A percentile compares a stretch with the other conserved stretches of the same genome.
phyloP scores from a whole-genome alignment of 1,284 basidiomycete genomes.

The Microbotryum intermedium region DNA sequence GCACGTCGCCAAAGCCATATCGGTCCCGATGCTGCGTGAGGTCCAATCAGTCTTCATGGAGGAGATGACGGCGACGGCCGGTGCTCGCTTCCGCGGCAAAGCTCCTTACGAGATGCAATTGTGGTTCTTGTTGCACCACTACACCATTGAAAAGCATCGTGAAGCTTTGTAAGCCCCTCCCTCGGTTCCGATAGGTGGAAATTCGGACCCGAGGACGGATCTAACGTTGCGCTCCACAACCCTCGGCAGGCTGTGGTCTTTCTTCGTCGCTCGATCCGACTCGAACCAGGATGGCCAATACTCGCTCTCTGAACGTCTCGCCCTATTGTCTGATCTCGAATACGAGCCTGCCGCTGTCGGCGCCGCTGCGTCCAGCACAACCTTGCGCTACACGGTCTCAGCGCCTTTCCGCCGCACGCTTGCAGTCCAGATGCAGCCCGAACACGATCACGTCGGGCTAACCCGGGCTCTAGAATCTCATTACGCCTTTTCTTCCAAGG shows the following conservation, averaged over 20 bases:
- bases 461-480: not conserved
- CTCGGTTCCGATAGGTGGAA: too few relatives aligned
- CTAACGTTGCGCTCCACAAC: too few relatives aligned
- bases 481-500: constrained; percentile 10
- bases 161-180: constrained; percentile 12
- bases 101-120: constrained; percentile 7
- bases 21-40: constrained; percentile 18
- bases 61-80: constrained; percentile 18
- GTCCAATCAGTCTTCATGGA: constrained; percentile 13
- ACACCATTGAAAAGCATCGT: constrained; percentile 25
- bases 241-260: constrained; percentile 15
- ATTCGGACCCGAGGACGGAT: too few relatives aligned
- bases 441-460: not conserved
- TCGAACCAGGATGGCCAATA: constrained; percentile 6
- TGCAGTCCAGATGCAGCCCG: not conserved
- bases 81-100: constrained; percentile 12
- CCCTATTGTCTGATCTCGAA: constrained; percentile 2
- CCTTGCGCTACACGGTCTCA: not conserved
- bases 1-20: constrained; percentile 23
- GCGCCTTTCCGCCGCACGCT: not conserved
- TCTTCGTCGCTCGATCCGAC: constrained; percentile 16
- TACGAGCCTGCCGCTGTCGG: not conserved
- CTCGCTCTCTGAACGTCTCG: constrained; percentile 2
- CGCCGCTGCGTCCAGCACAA: too few relatives aligned
- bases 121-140: constrained; percentile 12